phyloP scores from a whole-genome alignment of 1,284 basidiomycete genomes.

The Stereum hirsutum region DNA sequence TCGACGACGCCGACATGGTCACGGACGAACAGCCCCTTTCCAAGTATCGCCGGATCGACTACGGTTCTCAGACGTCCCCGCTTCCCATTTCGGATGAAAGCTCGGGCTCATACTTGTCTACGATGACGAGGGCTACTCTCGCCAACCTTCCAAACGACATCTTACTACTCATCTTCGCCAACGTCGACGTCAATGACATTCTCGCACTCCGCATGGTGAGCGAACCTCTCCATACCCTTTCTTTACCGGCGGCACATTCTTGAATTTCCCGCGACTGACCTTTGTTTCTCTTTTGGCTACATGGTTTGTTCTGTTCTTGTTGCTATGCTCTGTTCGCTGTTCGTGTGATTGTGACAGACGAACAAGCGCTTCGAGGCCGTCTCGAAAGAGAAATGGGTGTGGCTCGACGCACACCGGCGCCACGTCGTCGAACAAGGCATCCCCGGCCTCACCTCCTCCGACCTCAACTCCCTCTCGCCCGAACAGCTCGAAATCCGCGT shows the following conservation, averaged over 20 bases:
- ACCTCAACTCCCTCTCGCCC: conserved; percentile 21
- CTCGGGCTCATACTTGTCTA: too few species aligned
- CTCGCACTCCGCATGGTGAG: conserved; percentile 23
- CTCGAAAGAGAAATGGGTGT: conserved; percentile 28
- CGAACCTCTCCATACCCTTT: conserved; percentile 7
- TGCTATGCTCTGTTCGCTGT: too few species aligned
- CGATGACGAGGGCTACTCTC: conserved; percentile 5
- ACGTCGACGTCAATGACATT: conserved; percentile 24
- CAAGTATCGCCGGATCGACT: neutral
- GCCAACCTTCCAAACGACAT: conserved; percentile 24
- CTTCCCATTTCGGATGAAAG: too few species aligned
- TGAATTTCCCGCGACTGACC: neutral
- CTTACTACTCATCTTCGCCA: conserved; percentile 23
- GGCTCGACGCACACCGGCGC: conserved; percentile 25
- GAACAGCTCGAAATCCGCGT: conserved; percentile 26
- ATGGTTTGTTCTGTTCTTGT: too few species aligned
- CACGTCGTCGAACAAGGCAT: conserved; percentile 24
- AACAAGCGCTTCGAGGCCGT: conserved; percentile 21
- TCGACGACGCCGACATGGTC: neutral
- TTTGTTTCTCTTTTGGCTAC: too few species aligned
- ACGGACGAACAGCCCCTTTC: neutral
- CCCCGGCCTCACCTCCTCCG: conserved; percentile 21
- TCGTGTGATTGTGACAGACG: too few species aligned
- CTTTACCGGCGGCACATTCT: neutral
- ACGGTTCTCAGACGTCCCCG: neutral